phyloP scores from a whole-genome alignment of 78 protist species.

The Planoprotostelium fungivorum region DNA sequence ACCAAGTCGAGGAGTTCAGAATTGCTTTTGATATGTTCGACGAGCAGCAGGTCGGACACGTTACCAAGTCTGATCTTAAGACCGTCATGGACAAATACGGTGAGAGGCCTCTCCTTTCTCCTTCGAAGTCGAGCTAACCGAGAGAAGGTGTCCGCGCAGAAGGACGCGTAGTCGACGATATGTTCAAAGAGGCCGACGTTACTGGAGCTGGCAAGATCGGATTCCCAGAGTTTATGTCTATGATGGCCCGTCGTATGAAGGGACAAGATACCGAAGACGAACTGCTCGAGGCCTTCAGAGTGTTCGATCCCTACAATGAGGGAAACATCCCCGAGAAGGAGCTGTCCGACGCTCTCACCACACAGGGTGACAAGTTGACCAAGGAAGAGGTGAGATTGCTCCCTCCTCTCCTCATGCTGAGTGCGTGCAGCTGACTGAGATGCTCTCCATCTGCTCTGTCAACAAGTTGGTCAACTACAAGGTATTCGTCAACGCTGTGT shows the following conservation, averaged over 20 bases:
- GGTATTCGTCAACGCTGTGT: neutral
- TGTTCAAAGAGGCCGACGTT: conserved; percentile 59
- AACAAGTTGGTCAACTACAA: neutral
- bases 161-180: conserved; percentile 43
- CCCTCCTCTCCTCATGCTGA: neutral
- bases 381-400: conserved; percentile 32
- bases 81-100: conserved; percentile 54
- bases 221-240: conserved; percentile 73
- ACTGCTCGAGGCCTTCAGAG: conserved; percentile 49
- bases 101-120: neutral
- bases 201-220: conserved; percentile 61
- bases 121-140: neutral
- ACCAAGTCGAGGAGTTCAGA: conserved; percentile 95
- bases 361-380: conserved; percentile 54
- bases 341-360: conserved; percentile 40
- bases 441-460: neutral
- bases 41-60: conserved; percentile 87
- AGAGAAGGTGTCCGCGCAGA: conserved; percentile 22
- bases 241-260: conserved; percentile 74
- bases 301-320: conserved; percentile 50
- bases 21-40: conserved; percentile 94
- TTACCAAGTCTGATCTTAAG: conserved; percentile 84
- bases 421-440: neutral
- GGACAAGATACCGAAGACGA: conserved; percentile 20
- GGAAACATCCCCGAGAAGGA: conserved; percentile 59